These are phyloP conservation scores for Hypoxylon sp. DNA, from an alignment of 2,329 filamentous ascomycete genomes.

Conservation along the genomic window DNA sequence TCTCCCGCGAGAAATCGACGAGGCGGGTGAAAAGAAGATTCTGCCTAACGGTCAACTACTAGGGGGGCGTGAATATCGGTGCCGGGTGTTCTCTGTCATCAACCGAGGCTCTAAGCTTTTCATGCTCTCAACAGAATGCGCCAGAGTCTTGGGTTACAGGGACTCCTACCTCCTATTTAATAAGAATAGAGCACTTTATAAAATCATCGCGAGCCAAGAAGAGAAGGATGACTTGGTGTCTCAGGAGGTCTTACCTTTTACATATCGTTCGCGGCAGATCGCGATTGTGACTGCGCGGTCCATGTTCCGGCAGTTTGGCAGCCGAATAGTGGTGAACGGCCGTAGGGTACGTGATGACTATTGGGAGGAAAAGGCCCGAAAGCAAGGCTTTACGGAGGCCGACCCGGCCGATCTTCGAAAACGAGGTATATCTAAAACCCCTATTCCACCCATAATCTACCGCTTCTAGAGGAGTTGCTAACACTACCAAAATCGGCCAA, in stretches of 20 bases:
- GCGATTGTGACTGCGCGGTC: conserved; percentile 97
- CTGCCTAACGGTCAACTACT: conserved; percentile 84
- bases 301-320: conserved; percentile 99
- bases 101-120: conserved; percentile 94
- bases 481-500: too few relatives aligned
- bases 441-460: too few relatives aligned
- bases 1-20: conserved; percentile 85
- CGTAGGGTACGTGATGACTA: conserved; percentile 96
- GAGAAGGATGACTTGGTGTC: conserved; percentile 97
- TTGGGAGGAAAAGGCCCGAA: conserved; percentile 96
- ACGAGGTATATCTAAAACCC: too few relatives aligned
- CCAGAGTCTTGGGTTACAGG: conserved; percentile 90
- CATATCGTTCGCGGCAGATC: conserved; percentile 97
- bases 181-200: conserved; percentile 96
- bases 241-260: conserved; percentile 96
- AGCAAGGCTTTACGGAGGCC: conserved; percentile 98
- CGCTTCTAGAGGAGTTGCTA: too few relatives aligned
- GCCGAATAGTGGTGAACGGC: conserved; percentile 90
- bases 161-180: conserved; percentile 98
- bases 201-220: conserved; percentile 95
- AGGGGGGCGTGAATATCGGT: conserved; percentile 89
- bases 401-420: conserved; percentile 64
- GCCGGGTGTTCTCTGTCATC: conserved; percentile 94
- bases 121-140: conserved; percentile 98
- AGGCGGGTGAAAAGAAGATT: conserved; percentile 95